Base-by-base conservation (phyloP, 1,139 yeast genomes). In the Diutina neorugosa region DNA sequence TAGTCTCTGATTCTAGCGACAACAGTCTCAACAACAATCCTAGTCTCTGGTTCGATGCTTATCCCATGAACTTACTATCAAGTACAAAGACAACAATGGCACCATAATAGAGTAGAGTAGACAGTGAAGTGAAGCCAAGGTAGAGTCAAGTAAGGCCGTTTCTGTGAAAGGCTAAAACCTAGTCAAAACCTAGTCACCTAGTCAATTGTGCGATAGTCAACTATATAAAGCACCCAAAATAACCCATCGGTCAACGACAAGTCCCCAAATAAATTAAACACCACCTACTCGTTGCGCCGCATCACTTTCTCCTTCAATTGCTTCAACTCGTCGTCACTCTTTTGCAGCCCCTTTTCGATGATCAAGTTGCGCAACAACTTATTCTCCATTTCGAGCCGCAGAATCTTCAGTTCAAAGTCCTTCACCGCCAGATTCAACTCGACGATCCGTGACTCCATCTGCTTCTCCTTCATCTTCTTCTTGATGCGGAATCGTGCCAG, bases 401-500 rank as follows among this genome's bases (percentile, higher is more conserved):
- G 67, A 34, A 74, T 60, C 53, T 40, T 44, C 41, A 34, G 68
- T 63, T 87, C 93, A 57, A 86, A 74, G 27, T 70, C 70, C 53
- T 73, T 72, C 23, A 87, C 81, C 60, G 79, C 66, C 40, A 84
- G 87, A 59, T 78, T 79, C 57, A 89, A 73, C 54, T 80, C 83
- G 60, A 75, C 73, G 19, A 88, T 74, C 54, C 78, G 80, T 49
- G 74, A 73, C 66, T 88, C 96, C 84, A 88, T 81, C 65, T 88
- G 91, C 65, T 84, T 89, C 66, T 89, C 96, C 63, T 86, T 84
- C 65, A 82, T 61, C 71, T 87, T 89, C 76, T 85, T 86, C 73
- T 85, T 86, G 61, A 84, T 81, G 58, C 95, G 74, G 71, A 87
- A 84, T 56, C 94, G 71, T 1, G 93, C 93, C 51, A 86, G 80